Evolutionary conservation across 306 rosid genomes (phyloP).

Genomic region (Betula pendula): DNA sequence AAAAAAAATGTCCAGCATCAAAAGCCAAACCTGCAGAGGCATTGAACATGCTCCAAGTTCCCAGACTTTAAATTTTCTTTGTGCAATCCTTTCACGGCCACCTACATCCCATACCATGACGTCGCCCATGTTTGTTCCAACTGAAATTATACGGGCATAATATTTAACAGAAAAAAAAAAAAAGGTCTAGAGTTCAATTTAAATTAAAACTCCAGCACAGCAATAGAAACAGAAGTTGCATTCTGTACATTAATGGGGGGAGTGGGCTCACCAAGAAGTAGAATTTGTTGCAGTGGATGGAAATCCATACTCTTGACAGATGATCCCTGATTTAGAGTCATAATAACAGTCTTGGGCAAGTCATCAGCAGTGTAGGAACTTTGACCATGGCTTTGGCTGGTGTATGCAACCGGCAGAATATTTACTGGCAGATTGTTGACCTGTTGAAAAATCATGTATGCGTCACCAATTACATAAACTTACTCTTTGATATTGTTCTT

Average conservation of each 20-base stretch:
- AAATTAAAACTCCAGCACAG: constrained; percentile 18
- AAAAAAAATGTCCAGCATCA: not conserved
- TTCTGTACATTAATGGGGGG: not conserved
- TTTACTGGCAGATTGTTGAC: constrained; percentile 81
- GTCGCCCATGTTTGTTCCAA: constrained; percentile 94
- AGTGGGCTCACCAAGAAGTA: constrained; percentile 75
- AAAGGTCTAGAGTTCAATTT: not conserved
- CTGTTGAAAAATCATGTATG: constrained; percentile 48
- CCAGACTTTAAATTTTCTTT: constrained; percentile 83
- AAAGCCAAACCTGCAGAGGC: constrained; percentile 72
- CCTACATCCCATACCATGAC: constrained; percentile 87
- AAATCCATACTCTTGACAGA: constrained; percentile 91
- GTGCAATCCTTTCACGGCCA: constrained; percentile 73
- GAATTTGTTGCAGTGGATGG: constrained; percentile 85
- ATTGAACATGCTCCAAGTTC: constrained; percentile 64
- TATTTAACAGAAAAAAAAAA: not conserved
- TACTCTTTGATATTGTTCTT: constrained; percentile 4
- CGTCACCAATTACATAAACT: constrained; percentile 27
- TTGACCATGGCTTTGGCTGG: constrained; percentile 85
- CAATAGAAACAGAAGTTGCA: not conserved
- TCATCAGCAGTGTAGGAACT: constrained; percentile 88
- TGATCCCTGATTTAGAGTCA: constrained; percentile 76
- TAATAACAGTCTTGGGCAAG: constrained; percentile 81
- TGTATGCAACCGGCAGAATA: constrained; percentile 69
- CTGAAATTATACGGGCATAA: constrained; percentile 43